A percentile compares a stretch with the other conserved stretches of the same genome.
Conservation (phyloP, 1,284 basidiomycete species). For the Peniophora sp. region DNA sequence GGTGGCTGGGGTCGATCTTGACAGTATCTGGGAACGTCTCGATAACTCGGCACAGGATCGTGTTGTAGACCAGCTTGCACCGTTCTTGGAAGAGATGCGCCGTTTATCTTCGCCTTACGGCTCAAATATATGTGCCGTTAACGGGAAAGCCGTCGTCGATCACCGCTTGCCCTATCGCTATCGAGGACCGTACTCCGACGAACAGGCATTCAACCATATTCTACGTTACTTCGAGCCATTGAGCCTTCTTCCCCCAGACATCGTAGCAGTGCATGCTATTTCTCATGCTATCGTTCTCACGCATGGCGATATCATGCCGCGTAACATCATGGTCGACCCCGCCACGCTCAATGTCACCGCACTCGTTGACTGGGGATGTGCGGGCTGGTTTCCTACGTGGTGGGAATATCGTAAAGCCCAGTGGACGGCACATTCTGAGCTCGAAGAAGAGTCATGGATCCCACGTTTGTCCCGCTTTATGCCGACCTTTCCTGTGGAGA, state of each 20-base stretch:
- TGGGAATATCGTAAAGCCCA: constrained; percentile 6
- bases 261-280: neutral
- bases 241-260: neutral
- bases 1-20: constrained; percentile 3
- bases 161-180: constrained; percentile 1
- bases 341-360: constrained; percentile 1
- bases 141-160: neutral
- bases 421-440: neutral
- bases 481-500: neutral
- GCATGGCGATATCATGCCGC: constrained; percentile 9
- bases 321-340: constrained; percentile 11
- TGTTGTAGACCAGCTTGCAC: constrained; percentile 3
- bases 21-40: constrained; percentile 1
- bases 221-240: neutral
- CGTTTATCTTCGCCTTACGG: neutral
- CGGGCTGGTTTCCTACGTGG: constrained; percentile 9
- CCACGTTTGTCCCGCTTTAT: neutral
- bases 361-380: constrained; percentile 8
- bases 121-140: neutral
- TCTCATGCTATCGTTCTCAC: constrained; percentile 1
- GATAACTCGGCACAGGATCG: neutral
- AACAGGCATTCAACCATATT: neutral
- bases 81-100: constrained; percentile 5
- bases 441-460: neutral
- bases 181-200: neutral